Base-by-base conservation (phyloP, 805 yeast genomes). In the Starmerella lactis-condensi region DNA sequence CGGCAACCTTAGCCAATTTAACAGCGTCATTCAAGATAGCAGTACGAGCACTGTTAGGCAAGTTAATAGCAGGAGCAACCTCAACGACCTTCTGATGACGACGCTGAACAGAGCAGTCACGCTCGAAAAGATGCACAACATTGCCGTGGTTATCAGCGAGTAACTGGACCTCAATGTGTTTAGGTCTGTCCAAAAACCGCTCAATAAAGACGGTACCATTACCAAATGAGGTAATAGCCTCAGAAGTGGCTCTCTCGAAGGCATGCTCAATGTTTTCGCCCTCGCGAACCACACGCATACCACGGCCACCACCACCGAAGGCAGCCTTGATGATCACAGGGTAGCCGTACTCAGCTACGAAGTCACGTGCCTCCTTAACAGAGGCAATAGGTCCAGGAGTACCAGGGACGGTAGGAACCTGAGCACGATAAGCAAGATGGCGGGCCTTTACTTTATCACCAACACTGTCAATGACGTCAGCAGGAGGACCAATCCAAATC, bases 301-400 rank as follows among this genome's bases (percentile, higher is more conserved):
- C 98, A 61, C 96, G 73, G 52, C 98, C 98, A 65, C 98, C 98
- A 61, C 98, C 98, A 55, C 98, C 98, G 51, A 77, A 89, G 23
- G 98, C 98, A 28, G 98, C 98, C 60, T 85, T 85, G 60, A 85
- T 82, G 58, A 85, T 85, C 29, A 89, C 96, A 6, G 98, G 98
- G 60, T 56, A 83, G 20, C 98, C 98, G 56, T 85, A 67, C 58
- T 81, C 51, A 27, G 60, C 67, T 22, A 83, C 95, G 51, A 85
- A 85, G 6, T 54, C 72, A 41, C 59, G 47, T 21, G 96, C 96
- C 48, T 85, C 81, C 35, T 64, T 73, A 16, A 73, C 73, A 17
- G 65, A 48, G 36, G 73, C 83, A 52, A 89, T 82, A 40, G 98
- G 96, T 24, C 96, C 98, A 6, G 91, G 92, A 10, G 96, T 83